Base-by-base conservation (phyloP, 805 yeast genomes). In the Debaryomyces tyrocola region DNA sequence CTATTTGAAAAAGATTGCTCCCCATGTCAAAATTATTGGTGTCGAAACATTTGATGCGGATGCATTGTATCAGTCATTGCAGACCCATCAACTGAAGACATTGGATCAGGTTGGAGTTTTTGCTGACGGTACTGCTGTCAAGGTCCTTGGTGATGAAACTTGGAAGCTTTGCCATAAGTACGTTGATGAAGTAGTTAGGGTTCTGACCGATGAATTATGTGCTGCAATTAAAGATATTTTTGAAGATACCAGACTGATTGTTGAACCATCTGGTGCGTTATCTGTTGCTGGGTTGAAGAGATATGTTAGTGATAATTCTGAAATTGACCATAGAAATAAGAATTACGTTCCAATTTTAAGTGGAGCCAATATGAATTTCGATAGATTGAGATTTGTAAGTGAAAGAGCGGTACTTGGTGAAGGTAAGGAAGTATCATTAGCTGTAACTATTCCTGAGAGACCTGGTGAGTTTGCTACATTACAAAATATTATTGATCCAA, bases 341-440 rank as follows among this genome's bases (percentile, higher is more conserved):
- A 83, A 89, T 1, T 90, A 89, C 58, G 85, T 88, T 34, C 92
- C 97, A 6, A 78, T 94, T 18, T 74, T 94, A 46, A 86, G 96
- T 17, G 99, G 99, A 48, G 99, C 99, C 31, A 94, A 94, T 69
- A 91, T 94, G 96, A 92, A 95, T 72, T 94, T 94, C 63, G 99
- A 92, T 67, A 80, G 99, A 58, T 76, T 94, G 58, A 79, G 99
- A 64, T 94, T 94, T 66, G 97, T 94, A 17, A 82, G 96, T 48
- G 99, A 94, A 68, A 85, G 99, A 68, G 97, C 99, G 11, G 95
- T 89, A 43, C 77, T 94, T n/a, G 99, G 99, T 70, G 98, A 92
- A 65, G 99, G 98, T 46, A 88, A 85, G 56, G 99, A 94, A 72
- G 96, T 90, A 6, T 92, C 95, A 59, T 75, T 94, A 76, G 81